These are phyloP conservation scores for Stentor roeselii DNA, from an alignment of 73 alveolate species.

Conservation along the genomic window DNA sequence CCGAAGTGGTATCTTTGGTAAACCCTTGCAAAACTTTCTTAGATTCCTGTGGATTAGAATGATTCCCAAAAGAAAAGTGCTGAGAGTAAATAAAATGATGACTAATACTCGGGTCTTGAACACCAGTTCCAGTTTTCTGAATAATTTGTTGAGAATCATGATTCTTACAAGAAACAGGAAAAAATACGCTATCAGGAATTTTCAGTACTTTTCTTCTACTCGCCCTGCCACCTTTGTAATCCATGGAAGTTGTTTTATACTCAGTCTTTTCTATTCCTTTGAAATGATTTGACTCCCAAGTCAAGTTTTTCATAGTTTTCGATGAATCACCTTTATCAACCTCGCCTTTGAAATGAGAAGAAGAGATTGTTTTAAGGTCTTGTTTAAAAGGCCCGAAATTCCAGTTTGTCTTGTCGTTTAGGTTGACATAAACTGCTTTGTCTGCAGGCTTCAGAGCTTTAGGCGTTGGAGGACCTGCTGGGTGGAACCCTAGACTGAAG, in stretches of 20 bases:
- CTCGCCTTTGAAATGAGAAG: not conserved
- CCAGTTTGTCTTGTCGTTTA: not conserved
- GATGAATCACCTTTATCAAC: not conserved
- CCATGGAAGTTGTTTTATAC: not conserved
- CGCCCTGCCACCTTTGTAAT: not conserved
- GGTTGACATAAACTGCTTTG: not conserved
- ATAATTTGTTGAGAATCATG: too few species aligned
- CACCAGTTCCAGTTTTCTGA: not conserved
- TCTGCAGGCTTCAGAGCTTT: not conserved
- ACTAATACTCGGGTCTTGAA: not conserved
- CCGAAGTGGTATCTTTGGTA: not conserved
- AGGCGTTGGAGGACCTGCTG: too few species aligned
- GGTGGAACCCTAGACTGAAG: too few species aligned
- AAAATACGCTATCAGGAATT: not conserved
- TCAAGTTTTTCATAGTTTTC: not conserved
- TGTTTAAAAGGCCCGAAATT: not conserved
- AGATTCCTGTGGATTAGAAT: not conserved
- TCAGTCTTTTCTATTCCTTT: not conserved
- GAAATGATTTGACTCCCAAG: not conserved
- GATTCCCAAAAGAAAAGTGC: not conserved
- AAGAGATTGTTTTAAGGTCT: not conserved
- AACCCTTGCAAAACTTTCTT: not conserved
- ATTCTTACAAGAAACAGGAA: too few species aligned
- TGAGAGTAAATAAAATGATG: too few species aligned
- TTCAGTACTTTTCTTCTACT: not conserved